phyloP scores from a whole-genome alignment of 1,284 basidiomycete species.

The Rhizoctonia solani region DNA sequence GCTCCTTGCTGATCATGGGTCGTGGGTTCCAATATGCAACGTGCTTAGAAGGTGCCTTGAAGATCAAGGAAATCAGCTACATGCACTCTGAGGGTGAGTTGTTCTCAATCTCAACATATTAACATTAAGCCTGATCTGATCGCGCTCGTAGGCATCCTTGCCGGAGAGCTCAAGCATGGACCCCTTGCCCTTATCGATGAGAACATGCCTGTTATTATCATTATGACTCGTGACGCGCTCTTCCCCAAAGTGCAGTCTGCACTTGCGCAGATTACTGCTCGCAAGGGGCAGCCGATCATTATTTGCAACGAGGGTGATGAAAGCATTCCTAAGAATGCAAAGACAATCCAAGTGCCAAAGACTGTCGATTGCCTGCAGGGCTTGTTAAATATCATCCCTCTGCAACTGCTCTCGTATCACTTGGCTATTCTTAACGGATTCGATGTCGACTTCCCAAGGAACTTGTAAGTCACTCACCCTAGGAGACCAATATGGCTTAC shows the following conservation, averaged over 20 bases:
- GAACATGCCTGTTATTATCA: conserved; percentile 97
- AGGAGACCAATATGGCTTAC: conserved; percentile 1
- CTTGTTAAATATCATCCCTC: conserved; percentile 93
- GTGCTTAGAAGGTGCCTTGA: conserved; percentile 96
- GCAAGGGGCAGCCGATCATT: conserved; percentile 95
- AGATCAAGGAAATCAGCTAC: conserved; percentile 99
- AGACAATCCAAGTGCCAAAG: conserved; percentile 90
- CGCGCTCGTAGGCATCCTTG: conserved; percentile 67
- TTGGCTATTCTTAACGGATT: conserved; percentile 94
- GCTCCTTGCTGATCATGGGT: conserved; percentile 95
- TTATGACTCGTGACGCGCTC: conserved; percentile 98
- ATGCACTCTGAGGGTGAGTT: conserved; percentile 83
- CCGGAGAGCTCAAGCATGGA: conserved; percentile 98
- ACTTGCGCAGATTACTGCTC: conserved; percentile 93
- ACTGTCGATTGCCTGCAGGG: conserved; percentile 97
- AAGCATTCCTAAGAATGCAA: conserved; percentile 71
- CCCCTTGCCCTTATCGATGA: conserved; percentile 97
- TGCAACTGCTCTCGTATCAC: conserved; percentile 97
- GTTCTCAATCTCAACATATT: not conserved
- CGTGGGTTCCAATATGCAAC: conserved; percentile 98
- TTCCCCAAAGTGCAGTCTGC: conserved; percentile 99
- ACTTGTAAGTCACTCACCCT: conserved; percentile 65
- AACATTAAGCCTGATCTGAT: not conserved
- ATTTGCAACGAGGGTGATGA: conserved; percentile 95
- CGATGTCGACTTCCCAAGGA: conserved; percentile 98